These are phyloP conservation scores for Vaccinium macrocarpon DNA, from an alignment of 148 eudicot species.

Conservation along the genomic window DNA sequence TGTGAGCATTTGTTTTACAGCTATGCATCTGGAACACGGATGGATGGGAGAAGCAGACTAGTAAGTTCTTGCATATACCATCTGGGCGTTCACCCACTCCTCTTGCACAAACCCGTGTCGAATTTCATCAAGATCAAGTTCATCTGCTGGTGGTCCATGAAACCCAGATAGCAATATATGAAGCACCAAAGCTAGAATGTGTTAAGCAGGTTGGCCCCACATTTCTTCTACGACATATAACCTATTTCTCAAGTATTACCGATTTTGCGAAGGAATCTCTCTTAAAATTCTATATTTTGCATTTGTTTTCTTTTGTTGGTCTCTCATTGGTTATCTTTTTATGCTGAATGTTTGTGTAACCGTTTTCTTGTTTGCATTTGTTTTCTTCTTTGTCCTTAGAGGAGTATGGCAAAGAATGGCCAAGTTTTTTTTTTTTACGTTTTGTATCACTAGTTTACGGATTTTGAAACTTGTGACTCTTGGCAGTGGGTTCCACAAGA, in stretches of 20 bases:
- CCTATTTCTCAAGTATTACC: neutral
- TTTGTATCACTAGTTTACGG: neutral
- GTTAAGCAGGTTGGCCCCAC: slow-evolving; percentile 44
- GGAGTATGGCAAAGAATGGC: neutral
- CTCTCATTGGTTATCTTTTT: neutral
- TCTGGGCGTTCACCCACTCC: slow-evolving; percentile 33
- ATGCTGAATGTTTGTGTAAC: neutral
- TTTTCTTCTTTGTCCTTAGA: neutral
- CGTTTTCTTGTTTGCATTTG: neutral
- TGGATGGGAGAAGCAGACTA: slow-evolving; percentile 57
- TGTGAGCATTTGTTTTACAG: slow-evolving; percentile 30
- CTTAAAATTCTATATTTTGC: neutral
- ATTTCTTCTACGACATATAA: slow-evolving; percentile 3
- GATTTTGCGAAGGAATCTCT: neutral
- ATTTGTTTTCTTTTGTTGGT: neutral
- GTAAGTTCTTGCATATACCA: slow-evolving; percentile 51
- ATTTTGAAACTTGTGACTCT: neutral
- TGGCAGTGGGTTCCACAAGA: neutral
- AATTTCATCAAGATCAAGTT: slow-evolving; percentile 57
- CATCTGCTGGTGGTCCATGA: slow-evolving; percentile 64
- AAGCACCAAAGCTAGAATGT: slow-evolving; percentile 52
- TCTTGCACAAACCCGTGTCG: slow-evolving; percentile 54
- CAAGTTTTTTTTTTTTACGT: neutral
- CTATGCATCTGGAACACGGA: slow-evolving; percentile 55
- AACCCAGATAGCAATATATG: slow-evolving; percentile 59